Conservation (phyloP, 1,139 yeast genomes). For the Pichia sp. region DNA sequence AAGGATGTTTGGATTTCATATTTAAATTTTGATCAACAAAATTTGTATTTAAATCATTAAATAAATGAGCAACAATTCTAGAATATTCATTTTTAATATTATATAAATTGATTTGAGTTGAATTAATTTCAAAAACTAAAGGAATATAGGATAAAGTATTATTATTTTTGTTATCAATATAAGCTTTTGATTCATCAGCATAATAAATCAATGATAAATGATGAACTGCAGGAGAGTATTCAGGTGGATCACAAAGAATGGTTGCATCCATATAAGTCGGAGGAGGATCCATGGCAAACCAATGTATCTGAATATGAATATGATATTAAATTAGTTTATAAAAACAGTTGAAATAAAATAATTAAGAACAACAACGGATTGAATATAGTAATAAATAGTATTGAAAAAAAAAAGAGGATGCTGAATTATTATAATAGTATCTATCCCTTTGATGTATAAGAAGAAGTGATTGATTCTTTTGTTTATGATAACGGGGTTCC, state of each 20-base stretch:
- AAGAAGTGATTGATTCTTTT: no score
- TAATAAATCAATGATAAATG: conserved; percentile 17
- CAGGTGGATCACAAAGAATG: conserved; percentile 11
- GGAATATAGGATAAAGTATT: conserved; percentile 16
- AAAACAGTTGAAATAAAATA: no score
- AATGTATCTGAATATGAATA: no score
- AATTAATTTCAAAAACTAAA: conserved; percentile 26
- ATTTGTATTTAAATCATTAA: conserved; percentile 19
- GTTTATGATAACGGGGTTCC: no score
- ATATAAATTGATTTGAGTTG: conserved; percentile 27
- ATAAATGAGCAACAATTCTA: conserved; percentile 18
- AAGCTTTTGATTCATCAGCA: conserved; percentile 7
- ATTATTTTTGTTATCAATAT: background rate
- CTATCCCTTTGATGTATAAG: no score
- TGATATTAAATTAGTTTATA: no score
- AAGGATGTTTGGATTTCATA: conserved; percentile 16
- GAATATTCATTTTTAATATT: conserved; percentile 11
- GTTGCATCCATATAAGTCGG: background rate
- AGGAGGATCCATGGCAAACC: background rate
- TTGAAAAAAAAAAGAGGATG: no score
- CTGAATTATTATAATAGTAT: no score
- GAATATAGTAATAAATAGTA: no score
- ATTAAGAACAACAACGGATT: no score
- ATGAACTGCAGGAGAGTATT: conserved; percentile 16
- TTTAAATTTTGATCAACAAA: conserved; percentile 26